These are phyloP conservation scores for Pythium dissimile DNA, from an alignment of 352 stramenopile genomes.

Conservation along the genomic window DNA sequence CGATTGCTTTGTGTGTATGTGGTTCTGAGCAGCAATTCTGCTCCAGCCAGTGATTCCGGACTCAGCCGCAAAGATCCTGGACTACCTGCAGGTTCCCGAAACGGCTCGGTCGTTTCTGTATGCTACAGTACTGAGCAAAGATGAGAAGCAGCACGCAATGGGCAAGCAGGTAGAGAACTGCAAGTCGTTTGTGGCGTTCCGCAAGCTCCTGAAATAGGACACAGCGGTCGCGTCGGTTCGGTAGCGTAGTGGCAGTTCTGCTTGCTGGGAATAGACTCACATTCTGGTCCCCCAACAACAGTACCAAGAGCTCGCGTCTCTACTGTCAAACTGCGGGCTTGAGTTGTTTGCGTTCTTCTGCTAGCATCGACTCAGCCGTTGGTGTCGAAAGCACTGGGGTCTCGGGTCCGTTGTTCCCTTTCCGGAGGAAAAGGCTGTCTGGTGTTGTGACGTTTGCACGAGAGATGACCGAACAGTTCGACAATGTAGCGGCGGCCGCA, in stretches of 20 bases:
- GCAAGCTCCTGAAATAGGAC: conserved; percentile 43
- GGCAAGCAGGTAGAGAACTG: conserved; percentile 39
- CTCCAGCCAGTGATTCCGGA: conserved; percentile 65
- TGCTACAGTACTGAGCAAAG: conserved; percentile 41
- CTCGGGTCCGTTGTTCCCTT: too few relatives aligned
- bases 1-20: too few relatives aligned
- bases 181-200: conserved; percentile 71
- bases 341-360: too few relatives aligned
- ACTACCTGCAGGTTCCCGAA: conserved; percentile 56
- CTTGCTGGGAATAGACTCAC: conserved; percentile 6
- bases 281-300: not conserved
- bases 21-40: conserved; percentile 72
- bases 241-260: too few relatives aligned
- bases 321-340: too few relatives aligned
- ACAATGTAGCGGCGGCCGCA: not conserved
- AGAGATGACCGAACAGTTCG: not conserved
- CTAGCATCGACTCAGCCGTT: too few relatives aligned
- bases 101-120: conserved; percentile 49
- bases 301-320: not conserved
- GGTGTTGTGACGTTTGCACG: not conserved
- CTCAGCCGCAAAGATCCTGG: conserved; percentile 56
- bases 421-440: too few relatives aligned
- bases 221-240: not conserved
- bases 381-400: too few relatives aligned
- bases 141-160: conserved; percentile 30